These are phyloP conservation scores for Daldinia childiae DNA, from an alignment of 495 filamentous ascomycete species.

Conservation along the genomic window DNA sequence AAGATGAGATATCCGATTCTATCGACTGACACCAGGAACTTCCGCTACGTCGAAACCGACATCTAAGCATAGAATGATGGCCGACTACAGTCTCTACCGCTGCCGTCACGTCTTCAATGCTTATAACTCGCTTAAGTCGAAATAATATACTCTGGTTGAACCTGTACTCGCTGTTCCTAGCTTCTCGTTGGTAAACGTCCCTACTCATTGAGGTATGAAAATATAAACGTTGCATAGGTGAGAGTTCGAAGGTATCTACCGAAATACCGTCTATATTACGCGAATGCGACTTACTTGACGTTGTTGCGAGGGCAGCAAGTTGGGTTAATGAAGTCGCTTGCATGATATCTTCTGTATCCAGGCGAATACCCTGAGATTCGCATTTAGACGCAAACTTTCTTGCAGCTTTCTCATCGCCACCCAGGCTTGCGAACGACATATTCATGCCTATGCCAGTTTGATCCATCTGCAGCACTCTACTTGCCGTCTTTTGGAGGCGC, in stretches of 20 bases:
- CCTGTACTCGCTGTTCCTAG: constrained; percentile 66
- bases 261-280: constrained; percentile 45
- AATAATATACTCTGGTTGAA: constrained; percentile 78
- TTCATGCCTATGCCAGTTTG: constrained; percentile 54
- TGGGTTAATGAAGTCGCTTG: constrained; percentile 42
- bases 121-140: constrained; percentile 61
- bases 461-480: constrained; percentile 51
- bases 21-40: constrained; percentile 56
- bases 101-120: constrained; percentile 57
- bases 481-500: constrained; percentile 50
- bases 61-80: constrained; percentile 78
- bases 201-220: constrained; percentile 63
- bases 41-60: constrained; percentile 61
- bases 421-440: constrained; percentile 54
- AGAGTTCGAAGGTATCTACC: constrained; percentile 67
- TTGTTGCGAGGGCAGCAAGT: constrained; percentile 47
- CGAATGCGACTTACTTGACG: constrained; percentile 16
- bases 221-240: constrained; percentile 77
- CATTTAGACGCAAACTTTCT: constrained; percentile 51
- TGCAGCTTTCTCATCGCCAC: constrained; percentile 57
- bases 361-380: constrained; percentile 53
- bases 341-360: constrained; percentile 44
- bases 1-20: constrained; percentile 50
- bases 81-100: constrained; percentile 67
- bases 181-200: constrained; percentile 47